Evolutionary conservation across 2,329 filamentous ascomycete genomes (phyloP).

Genomic region (Stemphylium lycopersici): DNA sequence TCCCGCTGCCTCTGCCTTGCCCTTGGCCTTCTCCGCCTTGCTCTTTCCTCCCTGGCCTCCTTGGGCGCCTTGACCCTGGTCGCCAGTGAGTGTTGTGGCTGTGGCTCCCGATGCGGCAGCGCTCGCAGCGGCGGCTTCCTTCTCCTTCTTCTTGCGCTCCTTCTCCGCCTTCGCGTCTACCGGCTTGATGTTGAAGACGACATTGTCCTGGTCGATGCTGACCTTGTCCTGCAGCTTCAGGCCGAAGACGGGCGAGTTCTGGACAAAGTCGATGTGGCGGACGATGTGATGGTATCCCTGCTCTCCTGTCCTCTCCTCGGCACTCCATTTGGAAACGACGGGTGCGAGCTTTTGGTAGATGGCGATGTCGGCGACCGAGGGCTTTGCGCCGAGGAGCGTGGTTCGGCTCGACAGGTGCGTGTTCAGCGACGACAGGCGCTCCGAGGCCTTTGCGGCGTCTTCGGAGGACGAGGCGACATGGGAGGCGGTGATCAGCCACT

Average conservation of each 20-base stretch:
- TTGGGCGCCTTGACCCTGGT: slow-evolving; percentile 33
- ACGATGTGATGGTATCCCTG: slow-evolving; percentile 90
- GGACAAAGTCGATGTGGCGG: slow-evolving; percentile 90
- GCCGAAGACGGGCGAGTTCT: slow-evolving; percentile 77
- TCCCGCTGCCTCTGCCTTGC: slow-evolving; percentile 61
- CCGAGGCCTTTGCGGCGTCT: slow-evolving; percentile 62
- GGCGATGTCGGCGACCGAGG: slow-evolving; percentile 83
- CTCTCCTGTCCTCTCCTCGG: slow-evolving; percentile 88
- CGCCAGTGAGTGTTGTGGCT: slow-evolving; percentile 44
- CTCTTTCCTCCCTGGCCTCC: slow-evolving; percentile 51
- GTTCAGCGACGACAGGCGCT: slow-evolving; percentile 81
- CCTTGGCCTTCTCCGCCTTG: slow-evolving; percentile 55
- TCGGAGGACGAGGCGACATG: slow-evolving; percentile 67
- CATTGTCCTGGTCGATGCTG: slow-evolving; percentile 75
- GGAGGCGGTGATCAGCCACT: slow-evolving; percentile 82
- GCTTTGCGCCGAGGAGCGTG: slow-evolving; percentile 87
- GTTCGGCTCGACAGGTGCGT: slow-evolving; percentile 85
- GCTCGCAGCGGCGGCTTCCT: slow-evolving; percentile 64
- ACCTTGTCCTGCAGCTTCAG: slow-evolving; percentile 79
- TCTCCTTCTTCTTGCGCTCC: slow-evolving; percentile 95
- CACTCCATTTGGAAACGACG: slow-evolving; percentile 76
- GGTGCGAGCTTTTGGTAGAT: slow-evolving; percentile 81
- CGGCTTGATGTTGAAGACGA: slow-evolving; percentile 86
- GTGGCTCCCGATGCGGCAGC: slow-evolving; percentile 61
- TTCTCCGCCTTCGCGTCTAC: slow-evolving; percentile 94